A percentile compares a stretch with the other conserved stretches of the same genome.
phyloP scores from a whole-genome alignment of 371 early-diverging fungal species.

The Rhizopus delemar region DNA sequence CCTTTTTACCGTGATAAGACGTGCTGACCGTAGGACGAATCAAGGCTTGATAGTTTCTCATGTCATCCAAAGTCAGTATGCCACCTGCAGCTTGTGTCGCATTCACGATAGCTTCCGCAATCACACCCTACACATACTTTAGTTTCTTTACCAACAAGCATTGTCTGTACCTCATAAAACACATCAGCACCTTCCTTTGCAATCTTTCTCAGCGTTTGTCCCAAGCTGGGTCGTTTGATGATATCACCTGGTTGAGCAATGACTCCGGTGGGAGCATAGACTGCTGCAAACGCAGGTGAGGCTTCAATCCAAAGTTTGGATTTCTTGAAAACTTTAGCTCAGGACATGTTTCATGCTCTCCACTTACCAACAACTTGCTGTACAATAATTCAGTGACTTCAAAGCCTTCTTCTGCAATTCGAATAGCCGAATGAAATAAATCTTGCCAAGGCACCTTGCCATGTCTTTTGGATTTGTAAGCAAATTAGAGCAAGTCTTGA shows the following conservation, averaged over 20 bases:
- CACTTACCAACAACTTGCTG: conserved; percentile 45
- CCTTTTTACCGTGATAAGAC: conserved; percentile 75
- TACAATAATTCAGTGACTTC: conserved; percentile 62
- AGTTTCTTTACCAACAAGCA: not conserved
- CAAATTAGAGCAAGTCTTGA: not conserved
- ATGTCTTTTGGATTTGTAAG: conserved; percentile 30
- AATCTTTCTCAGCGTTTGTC: conserved; percentile 79
- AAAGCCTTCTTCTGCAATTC: conserved; percentile 82
- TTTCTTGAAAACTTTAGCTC: conserved; percentile 18
- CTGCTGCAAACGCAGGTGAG: conserved; percentile 41
- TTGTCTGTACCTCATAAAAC: conserved; percentile 74
- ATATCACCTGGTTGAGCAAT: conserved; percentile 70
- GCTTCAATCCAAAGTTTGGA: conserved; percentile 40
- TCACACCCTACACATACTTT: conserved; percentile 54
- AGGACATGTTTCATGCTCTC: not conserved
- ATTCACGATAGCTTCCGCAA: conserved; percentile 81
- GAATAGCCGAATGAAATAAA: conserved; percentile 82
- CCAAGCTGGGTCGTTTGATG: conserved; percentile 75
- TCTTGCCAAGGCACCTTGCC: conserved; percentile 87
- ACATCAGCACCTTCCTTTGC: conserved; percentile 76
- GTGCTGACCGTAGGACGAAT: conserved; percentile 64
- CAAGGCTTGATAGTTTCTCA: conserved; percentile 68
- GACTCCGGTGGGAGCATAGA: conserved; percentile 74
- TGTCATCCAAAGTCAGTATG: conserved; percentile 80
- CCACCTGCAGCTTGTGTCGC: conserved; percentile 77